A percentile compares a stretch with the other conserved stretches of the same genome.
These are phyloP conservation scores for Myriangium duriaei DNA, from an alignment of 2,329 filamentous ascomycete genomes.

Conservation along the genomic window DNA sequence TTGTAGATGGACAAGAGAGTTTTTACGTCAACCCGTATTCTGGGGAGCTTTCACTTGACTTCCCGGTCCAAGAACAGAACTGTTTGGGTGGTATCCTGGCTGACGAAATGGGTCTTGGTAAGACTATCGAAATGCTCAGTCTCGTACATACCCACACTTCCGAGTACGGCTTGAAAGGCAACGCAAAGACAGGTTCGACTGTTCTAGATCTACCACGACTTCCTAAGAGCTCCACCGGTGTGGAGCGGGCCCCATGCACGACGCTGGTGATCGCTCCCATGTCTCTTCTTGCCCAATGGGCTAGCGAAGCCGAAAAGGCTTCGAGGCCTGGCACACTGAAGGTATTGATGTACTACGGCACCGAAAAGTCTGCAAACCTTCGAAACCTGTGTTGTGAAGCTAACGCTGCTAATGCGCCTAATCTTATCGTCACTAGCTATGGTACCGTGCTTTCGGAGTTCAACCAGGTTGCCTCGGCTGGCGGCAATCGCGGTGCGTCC, in stretches of 20 bases:
- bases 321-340: conserved; percentile 74
- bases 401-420: conserved; percentile 65
- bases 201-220: conserved; percentile 53
- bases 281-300: conserved; percentile 93
- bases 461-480: conserved; percentile 54
- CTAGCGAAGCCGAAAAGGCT: conserved; percentile 85
- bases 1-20: conserved; percentile 50
- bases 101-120: conserved; percentile 95
- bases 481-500: conserved; percentile 52
- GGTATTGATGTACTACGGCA: conserved; percentile 82
- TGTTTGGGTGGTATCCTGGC: conserved; percentile 87
- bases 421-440: conserved; percentile 90
- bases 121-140: conserved; percentile 97
- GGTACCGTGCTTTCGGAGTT: conserved; percentile 86
- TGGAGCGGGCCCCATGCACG: conserved; percentile 67
- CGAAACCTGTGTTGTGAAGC: conserved; percentile 63
- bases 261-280: conserved; percentile 95
- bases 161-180: conserved; percentile 23
- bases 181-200: conserved; percentile 20
- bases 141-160: conserved; percentile 74
- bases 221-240: conserved; percentile 41
- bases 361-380: conserved; percentile 68
- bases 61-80: conserved; percentile 86
- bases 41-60: conserved; percentile 80
- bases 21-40: conserved; percentile 98